A percentile compares a stretch with the other conserved stretches of the same genome.
Evolutionary conservation across 176 grass and related monocot genomes (phyloP).

Genomic region (Triticum aestivum): DNA sequence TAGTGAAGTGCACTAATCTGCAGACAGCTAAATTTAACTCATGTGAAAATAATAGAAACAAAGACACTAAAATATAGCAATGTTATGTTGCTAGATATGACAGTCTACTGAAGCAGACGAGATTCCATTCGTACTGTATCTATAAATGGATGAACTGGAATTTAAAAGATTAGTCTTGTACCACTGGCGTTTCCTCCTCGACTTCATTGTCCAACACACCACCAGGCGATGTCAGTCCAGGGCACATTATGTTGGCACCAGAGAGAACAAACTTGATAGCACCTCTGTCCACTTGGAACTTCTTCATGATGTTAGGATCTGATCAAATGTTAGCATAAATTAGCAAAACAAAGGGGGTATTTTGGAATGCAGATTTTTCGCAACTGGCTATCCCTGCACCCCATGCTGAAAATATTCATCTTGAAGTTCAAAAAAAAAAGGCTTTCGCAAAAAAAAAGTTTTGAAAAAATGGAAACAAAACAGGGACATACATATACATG

Average conservation of each 20-base stretch:
- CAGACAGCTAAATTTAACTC: neutral
- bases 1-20: neutral
- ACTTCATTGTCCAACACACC: slow-evolving; percentile 76
- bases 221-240: slow-evolving; percentile 90
- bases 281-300: slow-evolving; percentile 95
- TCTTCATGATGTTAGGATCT: slow-evolving; percentile 99
- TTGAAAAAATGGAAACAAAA: neutral
- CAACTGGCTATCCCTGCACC: neutral
- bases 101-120: neutral
- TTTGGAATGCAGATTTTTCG: neutral
- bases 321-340: slow-evolving; percentile 41
- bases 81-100: neutral
- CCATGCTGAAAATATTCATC: neutral
- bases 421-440: neutral
- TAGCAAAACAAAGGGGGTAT: neutral
- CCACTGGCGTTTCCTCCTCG: slow-evolving; percentile 69
- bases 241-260: slow-evolving; percentile 99
- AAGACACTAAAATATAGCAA: neutral
- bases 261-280: slow-evolving; percentile 99
- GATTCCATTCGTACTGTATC: neutral
- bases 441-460: neutral
- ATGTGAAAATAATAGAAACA: neutral
- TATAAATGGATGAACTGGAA: neutral
- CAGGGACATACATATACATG: neutral
- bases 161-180: slow-evolving; percentile 33